Base-by-base conservation (phyloP, 345 rosid genomes). In the Laguncularia racemosa region DNA sequence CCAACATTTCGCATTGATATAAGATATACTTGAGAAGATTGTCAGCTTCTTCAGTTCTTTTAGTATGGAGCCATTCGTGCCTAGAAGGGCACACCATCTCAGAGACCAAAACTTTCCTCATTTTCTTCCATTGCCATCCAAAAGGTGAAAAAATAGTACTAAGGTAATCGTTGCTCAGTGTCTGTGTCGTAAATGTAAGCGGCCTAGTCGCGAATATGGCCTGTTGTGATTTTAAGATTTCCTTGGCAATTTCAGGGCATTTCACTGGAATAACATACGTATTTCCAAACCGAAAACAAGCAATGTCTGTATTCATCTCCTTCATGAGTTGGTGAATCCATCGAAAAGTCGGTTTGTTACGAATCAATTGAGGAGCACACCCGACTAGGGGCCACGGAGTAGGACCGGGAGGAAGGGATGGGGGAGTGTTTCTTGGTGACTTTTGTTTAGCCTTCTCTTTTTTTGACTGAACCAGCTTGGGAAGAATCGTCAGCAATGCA, bases 311-410 rank as follows among this genome's bases (percentile, higher is more conserved):
- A 12, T 55, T 38, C 13, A 69, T 49, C 26, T 73, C 44, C 26
- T 72, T 26, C 83, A 64, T 67, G 46, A 64, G 62, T 10, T 18
- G 44, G 28, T 20, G 52, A 14, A 78, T 56, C 68, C 78, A 75
- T 6, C 64, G 62, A 45, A 50, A 50, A 1, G 38, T 45, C 3
- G 80, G 80, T 48, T 63, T 72, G 16, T 57, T 56, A 57, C 13
- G 38, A 9, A 60, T 23, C 38, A 78, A 56, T 21, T 65, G 67
- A 0, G 76, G 73, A 15, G 73, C 33, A 28, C 65, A 63, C 21
- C 83, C 83, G 17, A 75, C 47, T 13, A 78, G 53, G 4, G 80
- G 80, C 77, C 80, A 75, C 1, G 73, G 68, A 15, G 23, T 28
- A 19, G 78, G 66, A 10, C 66, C 52, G 10, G 53, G 59, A 6